Percentiles rank a stretch among this genome's conserved stretches.
These are phyloP conservation scores for Arxiozyma slooffiae DNA, from an alignment of 1,139 yeast species.

Conservation along the genomic window DNA sequence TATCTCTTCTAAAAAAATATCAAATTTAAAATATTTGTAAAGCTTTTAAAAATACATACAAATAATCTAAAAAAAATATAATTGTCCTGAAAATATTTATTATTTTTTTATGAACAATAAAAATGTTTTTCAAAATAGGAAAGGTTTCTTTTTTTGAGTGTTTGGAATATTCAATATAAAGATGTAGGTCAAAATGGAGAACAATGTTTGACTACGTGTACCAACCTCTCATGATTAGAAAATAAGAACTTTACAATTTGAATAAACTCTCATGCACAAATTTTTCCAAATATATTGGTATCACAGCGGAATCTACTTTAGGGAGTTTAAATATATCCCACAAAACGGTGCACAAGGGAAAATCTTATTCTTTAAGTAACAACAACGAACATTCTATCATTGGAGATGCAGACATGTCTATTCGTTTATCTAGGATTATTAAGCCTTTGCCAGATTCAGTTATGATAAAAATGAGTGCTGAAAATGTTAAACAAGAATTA, in stretches of 20 bases:
- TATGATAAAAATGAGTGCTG: constrained; percentile 4
- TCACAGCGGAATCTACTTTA: not conserved
- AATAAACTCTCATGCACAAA: not conserved
- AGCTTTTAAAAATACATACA: no score
- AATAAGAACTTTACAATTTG: not conserved
- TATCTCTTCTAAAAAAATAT: no score
- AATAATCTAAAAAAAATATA: no score
- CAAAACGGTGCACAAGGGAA: not conserved
- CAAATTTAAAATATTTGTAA: no score
- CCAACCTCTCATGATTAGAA: not conserved
- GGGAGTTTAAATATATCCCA: not conserved
- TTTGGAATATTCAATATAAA: not conserved
- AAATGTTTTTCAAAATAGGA: no score
- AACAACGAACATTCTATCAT: not conserved
- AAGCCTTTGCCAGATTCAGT: not conserved
- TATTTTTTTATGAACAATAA: no score
- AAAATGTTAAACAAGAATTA: constrained; percentile 9
- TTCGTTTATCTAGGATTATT: not conserved
- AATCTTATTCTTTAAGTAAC: not conserved
- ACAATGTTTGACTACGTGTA: not conserved
- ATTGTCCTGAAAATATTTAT: no score
- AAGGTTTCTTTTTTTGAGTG: not conserved
- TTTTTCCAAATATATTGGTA: not conserved
- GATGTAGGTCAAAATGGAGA: not conserved
- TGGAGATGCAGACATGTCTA: not conserved